Evolutionary conservation across 192 early-diverging fungal species (phyloP).

Genomic region (Coemansia erecta): DNA sequence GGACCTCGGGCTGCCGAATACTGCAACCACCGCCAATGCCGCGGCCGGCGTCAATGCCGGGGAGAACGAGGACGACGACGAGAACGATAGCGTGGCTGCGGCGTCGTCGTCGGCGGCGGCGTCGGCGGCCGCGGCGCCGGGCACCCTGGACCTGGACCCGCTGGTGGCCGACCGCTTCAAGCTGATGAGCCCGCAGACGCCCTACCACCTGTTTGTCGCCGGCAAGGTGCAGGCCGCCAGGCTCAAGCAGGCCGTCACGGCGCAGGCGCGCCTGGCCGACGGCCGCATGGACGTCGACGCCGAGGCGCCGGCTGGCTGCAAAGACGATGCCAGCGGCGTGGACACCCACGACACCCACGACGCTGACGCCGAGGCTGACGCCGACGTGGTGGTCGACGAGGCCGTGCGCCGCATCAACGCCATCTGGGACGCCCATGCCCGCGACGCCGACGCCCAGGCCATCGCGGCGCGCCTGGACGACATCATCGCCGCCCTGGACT

Average conservation of each 20-base stretch:
- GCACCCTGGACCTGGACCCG: conserved; percentile 25
- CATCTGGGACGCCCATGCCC: conserved; percentile 30
- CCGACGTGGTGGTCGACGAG: conserved; percentile 11
- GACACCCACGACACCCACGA: no score
- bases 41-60: no score
- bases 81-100: neutral
- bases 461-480: conserved; percentile 30
- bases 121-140: no score
- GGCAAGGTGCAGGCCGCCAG: conserved; percentile 50
- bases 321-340: no score
- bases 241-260: conserved; percentile 36
- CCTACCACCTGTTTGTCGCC: conserved; percentile 49
- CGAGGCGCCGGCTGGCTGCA: no score
- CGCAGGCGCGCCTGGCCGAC: neutral
- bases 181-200: conserved; percentile 49
- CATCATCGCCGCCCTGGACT: conserved; percentile 42
- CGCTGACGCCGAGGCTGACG: neutral
- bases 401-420: conserved; percentile 34
- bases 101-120: neutral
- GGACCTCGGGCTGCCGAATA: no score
- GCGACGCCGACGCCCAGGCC: conserved; percentile 12
- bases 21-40: no score
- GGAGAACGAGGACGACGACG: no score
- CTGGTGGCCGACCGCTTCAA: conserved; percentile 43
- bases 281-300: neutral